A percentile compares a stretch with the other conserved stretches of the same genome.
These are phyloP conservation scores for Niveomyces coronatus DNA, from an alignment of 2,329 filamentous ascomycete species.

Conservation along the genomic window DNA sequence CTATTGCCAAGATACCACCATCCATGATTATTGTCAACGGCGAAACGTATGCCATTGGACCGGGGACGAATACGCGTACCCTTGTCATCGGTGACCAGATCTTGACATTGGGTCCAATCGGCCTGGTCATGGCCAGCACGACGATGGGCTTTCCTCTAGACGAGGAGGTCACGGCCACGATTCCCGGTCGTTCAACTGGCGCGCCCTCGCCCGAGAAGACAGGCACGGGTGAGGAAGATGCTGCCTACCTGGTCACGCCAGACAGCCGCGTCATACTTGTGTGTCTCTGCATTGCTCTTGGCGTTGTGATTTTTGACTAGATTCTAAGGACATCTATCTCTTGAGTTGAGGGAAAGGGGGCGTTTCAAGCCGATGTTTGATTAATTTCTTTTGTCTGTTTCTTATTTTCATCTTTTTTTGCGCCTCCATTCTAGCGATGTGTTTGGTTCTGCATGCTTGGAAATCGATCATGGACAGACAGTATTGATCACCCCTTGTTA, in stretches of 20 bases:
- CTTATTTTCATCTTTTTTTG: constrained; percentile 1
- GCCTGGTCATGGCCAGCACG: constrained; percentile 37
- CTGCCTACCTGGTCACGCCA: constrained; percentile 10
- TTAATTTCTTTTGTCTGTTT: neutral
- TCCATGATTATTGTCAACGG: constrained; percentile 39
- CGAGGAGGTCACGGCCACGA: constrained; percentile 30
- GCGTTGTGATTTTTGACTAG: constrained; percentile 27
- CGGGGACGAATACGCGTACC: constrained; percentile 30
- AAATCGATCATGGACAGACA: too few relatives aligned
- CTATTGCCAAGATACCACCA: constrained; percentile 38
- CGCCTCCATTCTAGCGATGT: too few relatives aligned
- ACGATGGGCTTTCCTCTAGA: constrained; percentile 37
- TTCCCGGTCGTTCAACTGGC: constrained; percentile 23
- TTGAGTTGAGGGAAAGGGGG: too few relatives aligned
- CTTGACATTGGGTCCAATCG: constrained; percentile 39
- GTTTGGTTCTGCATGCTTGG: too few relatives aligned
- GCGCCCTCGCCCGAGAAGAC: constrained; percentile 18
- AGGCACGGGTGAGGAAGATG: constrained; percentile 16
- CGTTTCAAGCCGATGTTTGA: too few relatives aligned
- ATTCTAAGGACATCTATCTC: constrained; percentile 4
- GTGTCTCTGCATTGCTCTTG: constrained; percentile 28
- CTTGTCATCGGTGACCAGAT: constrained; percentile 39
- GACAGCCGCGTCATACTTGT: constrained; percentile 12
- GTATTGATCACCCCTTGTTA: too few relatives aligned
- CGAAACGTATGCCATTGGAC: constrained; percentile 40